These are phyloP conservation scores for Cryptococcus sp. DNA, from an alignment of 1,284 basidiomycete genomes.

Conservation along the genomic window DNA sequence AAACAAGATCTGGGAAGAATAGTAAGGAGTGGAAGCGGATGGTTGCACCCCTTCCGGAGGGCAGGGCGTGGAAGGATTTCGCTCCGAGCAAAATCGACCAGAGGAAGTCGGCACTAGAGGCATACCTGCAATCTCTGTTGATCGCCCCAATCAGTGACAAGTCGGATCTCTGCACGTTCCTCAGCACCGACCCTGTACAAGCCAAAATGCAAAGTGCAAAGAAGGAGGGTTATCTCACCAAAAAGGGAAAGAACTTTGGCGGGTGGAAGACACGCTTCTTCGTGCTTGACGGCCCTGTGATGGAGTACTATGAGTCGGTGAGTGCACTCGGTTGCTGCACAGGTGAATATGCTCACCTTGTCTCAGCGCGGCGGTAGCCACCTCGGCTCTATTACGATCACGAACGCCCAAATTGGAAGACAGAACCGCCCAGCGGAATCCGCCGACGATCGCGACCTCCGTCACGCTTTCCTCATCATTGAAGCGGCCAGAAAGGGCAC, in stretches of 20 bases:
- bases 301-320: conserved; percentile 94
- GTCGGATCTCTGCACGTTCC: conserved; percentile 86
- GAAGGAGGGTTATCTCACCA: conserved; percentile 95
- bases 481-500: conserved; percentile 72
- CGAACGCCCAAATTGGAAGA: conserved; percentile 81
- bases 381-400: conserved; percentile 82
- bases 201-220: conserved; percentile 83
- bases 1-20: conserved; percentile 61
- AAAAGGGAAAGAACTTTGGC: conserved; percentile 94
- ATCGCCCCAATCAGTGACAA: conserved; percentile 82
- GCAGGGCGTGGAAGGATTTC: conserved; percentile 92
- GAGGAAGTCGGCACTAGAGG: conserved; percentile 82
- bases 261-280: conserved; percentile 95
- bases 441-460: conserved; percentile 85
- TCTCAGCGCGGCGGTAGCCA: conserved; percentile 81
- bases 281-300: conserved; percentile 77
- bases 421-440: conserved; percentile 61
- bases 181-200: conserved; percentile 84
- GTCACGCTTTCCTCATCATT: conserved; percentile 95
- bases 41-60: conserved; percentile 81
- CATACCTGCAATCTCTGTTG: conserved; percentile 84
- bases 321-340: conserved; percentile 51
- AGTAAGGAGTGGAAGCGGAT: conserved; percentile 71
- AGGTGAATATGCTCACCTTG: conserved; percentile 4
- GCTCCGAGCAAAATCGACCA: conserved; percentile 95